Base-by-base conservation (phyloP, 192 early-diverging fungal genomes). In the Linnemannia exigua region DNA sequence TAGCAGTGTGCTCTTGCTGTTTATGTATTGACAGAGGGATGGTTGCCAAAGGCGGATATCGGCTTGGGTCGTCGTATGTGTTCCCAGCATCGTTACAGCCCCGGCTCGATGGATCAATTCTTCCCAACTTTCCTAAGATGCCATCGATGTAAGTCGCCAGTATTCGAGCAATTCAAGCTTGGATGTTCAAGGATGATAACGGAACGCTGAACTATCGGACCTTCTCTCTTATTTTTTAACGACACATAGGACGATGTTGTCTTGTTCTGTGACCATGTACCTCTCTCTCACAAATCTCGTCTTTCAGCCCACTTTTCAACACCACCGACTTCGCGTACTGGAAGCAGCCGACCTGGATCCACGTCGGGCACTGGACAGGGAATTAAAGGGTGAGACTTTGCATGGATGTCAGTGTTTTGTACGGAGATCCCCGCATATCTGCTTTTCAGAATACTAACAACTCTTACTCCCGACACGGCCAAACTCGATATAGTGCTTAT, bases 271-370 rank as follows among this genome's bases (percentile, higher is more conserved):
- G n/a, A 69, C 69, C 7, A 76, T 86, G 74, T 86, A 86, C 22
- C 70, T 86, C 1, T 80, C 84, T 3, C 76, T 79, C 11, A 67
- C 78, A n/a, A 86, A 86, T 17, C 75, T 86, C 28, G 51, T 86
- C 11, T 80, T 86, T 50, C 84, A 86, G 37, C 84, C 84, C 35
- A 86, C 75, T 3, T 86, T 80, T 77, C 84, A 86, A 35, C 52
- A 86, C 73, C 84, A 86, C 44, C 84, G 84, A 7, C 75, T 86
- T 72, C 78, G 84, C 6, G 76, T 52, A 14, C 15, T 86, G 37
- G 70, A 75, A 14, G 47, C 75, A 20, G 28, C 52, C 37, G 84
- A 86, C 48, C 51, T 86, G 47, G 74, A 73, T 69, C 41, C 75
- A 14, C 77, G 79, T 31, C 54, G 63, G 1, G 44, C 69, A 1